Percentiles rank a stretch among this genome's conserved stretches.
phyloP scores from a whole-genome alignment of 441 rosid species.

The Caryocar brasiliense region DNA sequence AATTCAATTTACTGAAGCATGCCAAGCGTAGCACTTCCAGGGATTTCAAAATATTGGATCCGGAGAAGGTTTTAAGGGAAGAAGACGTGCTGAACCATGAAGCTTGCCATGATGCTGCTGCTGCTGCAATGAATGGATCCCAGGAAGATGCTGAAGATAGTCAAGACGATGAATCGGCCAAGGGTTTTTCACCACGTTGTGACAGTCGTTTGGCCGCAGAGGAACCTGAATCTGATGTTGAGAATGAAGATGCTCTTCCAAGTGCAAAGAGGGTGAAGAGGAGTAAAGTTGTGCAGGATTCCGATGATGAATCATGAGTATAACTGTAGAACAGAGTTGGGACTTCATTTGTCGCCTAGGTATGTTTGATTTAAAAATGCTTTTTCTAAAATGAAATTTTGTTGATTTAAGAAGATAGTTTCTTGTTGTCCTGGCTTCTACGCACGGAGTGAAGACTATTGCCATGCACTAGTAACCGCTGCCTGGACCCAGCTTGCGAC shows the following conservation, averaged over 20 bases:
- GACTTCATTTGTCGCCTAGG: too few species aligned
- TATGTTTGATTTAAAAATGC: too few species aligned
- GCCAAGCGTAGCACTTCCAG: conserved; percentile 80
- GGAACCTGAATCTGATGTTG: conserved; percentile 31
- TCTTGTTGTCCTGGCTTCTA: too few species aligned
- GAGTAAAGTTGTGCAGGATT: conserved; percentile 38
- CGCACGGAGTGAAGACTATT: too few species aligned
- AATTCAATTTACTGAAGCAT: conserved; percentile 56
- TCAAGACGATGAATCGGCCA: conserved; percentile 23
- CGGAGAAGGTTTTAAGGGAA: conserved; percentile 10
- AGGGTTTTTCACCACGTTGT: conserved; percentile 15
- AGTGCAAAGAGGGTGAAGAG: conserved; percentile 30
- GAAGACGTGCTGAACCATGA: conserved; percentile 27
- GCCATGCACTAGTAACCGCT: too few species aligned
- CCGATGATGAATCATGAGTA: conserved; percentile 38
- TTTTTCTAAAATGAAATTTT: too few species aligned
- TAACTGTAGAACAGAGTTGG: neutral
- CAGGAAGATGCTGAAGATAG: conserved; percentile 27
- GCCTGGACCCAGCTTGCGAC: too few species aligned
- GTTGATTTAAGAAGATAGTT: too few species aligned
- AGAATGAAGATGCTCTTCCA: conserved; percentile 22
- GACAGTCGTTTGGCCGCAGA: conserved; percentile 20
- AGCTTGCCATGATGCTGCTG: conserved; percentile 6
- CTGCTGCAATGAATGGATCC: conserved; percentile 21
- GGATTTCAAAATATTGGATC: conserved; percentile 63